Percentiles rank a stretch among this genome's conserved stretches.
Conservation (phyloP, 2,329 filamentous ascomycete genomes). For the Ophiostoma montium region DNA sequence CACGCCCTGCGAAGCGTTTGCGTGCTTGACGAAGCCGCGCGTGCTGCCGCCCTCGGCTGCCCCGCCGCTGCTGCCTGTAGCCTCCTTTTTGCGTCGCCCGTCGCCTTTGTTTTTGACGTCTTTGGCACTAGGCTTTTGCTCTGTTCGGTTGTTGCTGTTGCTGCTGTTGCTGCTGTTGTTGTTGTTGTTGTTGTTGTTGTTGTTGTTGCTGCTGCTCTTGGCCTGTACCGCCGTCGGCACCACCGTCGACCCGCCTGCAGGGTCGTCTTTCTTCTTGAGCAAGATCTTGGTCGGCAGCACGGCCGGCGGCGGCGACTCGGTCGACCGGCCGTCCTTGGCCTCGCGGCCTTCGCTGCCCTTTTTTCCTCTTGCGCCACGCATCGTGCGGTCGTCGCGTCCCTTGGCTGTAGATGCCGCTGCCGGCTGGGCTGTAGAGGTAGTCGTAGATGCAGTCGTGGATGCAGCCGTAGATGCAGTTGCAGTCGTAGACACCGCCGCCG, state of each 20-base stretch:
- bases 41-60: constrained; percentile 28
- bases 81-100: constrained; percentile 2
- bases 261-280: constrained; percentile 25
- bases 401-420: not conserved
- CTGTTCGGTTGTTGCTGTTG: not conserved
- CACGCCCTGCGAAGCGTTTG: constrained; percentile 80
- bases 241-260: constrained; percentile 9
- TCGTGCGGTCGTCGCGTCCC: constrained; percentile 5
- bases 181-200: not conserved
- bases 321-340: not conserved
- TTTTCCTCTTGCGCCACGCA: constrained; percentile 14
- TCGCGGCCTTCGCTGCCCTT: constrained; percentile 5
- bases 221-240: constrained; percentile 8
- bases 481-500: not conserved
- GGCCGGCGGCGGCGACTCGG: constrained; percentile 1
- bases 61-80: constrained; percentile 13
- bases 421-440: not conserved
- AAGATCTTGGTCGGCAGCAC: constrained; percentile 19
- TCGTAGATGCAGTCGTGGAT: not conserved
- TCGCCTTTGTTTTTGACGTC: not conserved
- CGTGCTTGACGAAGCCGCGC: constrained; percentile 67
- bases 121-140: not conserved
- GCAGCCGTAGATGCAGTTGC: not conserved
- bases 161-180: not conserved
- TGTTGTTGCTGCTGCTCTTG: not conserved